phyloP scores from a whole-genome alignment of 1,139 yeast genomes.

The Pichia norvegensis region DNA sequence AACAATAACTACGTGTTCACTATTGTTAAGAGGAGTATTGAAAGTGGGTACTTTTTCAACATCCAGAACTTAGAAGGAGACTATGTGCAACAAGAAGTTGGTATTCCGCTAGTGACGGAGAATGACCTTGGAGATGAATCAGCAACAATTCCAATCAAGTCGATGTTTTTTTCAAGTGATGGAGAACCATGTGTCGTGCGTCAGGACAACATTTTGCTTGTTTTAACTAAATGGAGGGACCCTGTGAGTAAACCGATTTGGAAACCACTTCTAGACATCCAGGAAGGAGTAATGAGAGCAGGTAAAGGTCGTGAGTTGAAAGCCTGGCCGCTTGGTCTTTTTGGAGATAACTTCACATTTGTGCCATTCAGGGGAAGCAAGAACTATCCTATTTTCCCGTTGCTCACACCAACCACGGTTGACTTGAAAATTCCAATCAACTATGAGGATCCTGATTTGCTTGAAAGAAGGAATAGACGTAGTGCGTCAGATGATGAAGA shows the following conservation, averaged over 20 bases:
- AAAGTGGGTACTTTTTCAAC: constrained; percentile 29
- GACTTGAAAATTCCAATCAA: constrained; percentile 58
- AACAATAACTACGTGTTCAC: constrained; percentile 40
- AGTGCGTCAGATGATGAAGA: constrained; percentile 20
- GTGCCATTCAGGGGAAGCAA: constrained; percentile 58
- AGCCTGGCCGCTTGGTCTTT: constrained; percentile 86
- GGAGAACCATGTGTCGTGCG: constrained; percentile 87
- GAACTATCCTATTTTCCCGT: constrained; percentile 56
- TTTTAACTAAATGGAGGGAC: constrained; percentile 72
- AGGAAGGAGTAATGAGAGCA: constrained; percentile 43
- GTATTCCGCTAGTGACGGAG: constrained; percentile 28
- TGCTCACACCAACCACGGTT: constrained; percentile 76
- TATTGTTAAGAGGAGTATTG: constrained; percentile 33
- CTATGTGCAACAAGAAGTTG: constrained; percentile 32
- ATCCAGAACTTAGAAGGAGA: constrained; percentile 33
- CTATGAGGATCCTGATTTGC: constrained; percentile 18
- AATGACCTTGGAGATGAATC: constrained; percentile 22
- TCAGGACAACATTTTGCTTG: constrained; percentile 62
- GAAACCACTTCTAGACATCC: constrained; percentile 77
- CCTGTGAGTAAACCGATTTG: constrained; percentile 64
- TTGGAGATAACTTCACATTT: constrained; percentile 61
- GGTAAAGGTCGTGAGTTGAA: constrained; percentile 39
- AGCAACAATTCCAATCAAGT: constrained; percentile 37
- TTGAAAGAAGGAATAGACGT: constrained; percentile 17
- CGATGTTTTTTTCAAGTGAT: constrained; percentile 74